Base-by-base conservation (phyloP, 192 early-diverging fungal genomes). In the Mortierella alpina region DNA sequence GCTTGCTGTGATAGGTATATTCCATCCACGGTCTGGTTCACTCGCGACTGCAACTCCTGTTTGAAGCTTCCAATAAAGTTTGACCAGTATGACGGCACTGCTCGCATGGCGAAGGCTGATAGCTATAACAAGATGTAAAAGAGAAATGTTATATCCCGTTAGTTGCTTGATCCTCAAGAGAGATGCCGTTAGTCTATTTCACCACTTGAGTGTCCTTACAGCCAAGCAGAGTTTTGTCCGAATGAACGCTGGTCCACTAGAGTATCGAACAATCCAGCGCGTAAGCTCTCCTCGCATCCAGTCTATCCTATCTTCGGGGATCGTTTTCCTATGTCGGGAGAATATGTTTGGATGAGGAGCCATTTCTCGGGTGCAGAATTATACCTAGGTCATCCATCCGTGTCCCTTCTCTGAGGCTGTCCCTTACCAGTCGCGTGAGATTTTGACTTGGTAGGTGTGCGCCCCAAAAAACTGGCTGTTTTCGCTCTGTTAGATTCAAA, bases 401-500 rank as follows among this genome's bases (percentile, higher is more conserved):
- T 31, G 39, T 0, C 6, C 12, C 2, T 63, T 3, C 39, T 15
- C 8, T 6, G 12, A 44, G 17, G 8, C 5, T 41, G 13, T 44
- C 22, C 31, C 63, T 60, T 75, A 90, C 88, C 88, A 90, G 46
- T 90, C 88, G 60, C 88, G 73, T 45, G 86, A 61, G 4, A 90
- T 86, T 59, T 90, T 90, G 18, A 88, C 84, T 60, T 87, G 87
- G 60, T 88, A 87, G 0, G 87, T 90, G 47, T 90, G 88, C 0
- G 88, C 88, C 6, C 88, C 88, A 75, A 90, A 87, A 57, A 90
- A 90, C n/a, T 86, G 83, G 60, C 80, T 83, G 62, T 87, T 86
- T 41, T 80, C 77, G 47, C 49, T 80, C 77, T 80, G 59, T 14
- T 14, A n/a, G 2, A 10, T 7, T 17, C 10, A 40, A 41, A 59